Evolutionary conservation across 805 yeast species (phyloP).

Genomic region (Saturnispora hagleri): DNA sequence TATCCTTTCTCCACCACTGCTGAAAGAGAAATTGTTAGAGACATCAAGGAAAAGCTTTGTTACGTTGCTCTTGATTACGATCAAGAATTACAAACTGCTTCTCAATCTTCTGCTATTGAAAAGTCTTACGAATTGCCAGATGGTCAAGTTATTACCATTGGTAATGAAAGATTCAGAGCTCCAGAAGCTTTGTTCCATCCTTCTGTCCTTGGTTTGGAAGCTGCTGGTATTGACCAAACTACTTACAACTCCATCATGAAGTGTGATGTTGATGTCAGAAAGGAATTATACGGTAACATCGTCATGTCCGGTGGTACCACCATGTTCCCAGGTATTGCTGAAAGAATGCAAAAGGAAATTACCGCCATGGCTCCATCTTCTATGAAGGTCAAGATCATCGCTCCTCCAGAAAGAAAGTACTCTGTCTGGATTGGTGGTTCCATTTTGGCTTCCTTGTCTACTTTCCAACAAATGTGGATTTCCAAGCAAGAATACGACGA

Average conservation of each 20-base stretch:
- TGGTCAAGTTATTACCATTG: slow-evolving; percentile 98
- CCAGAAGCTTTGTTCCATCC: slow-evolving; percentile 99
- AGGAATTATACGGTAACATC: slow-evolving; percentile 97
- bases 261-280: slow-evolving; percentile 99
- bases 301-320: slow-evolving; percentile 99
- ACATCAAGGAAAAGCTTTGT: slow-evolving; percentile 97
- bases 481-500: slow-evolving; percentile 99
- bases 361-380: slow-evolving; percentile 99
- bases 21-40: slow-evolving; percentile 93
- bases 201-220: slow-evolving; percentile 78
- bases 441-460: slow-evolving; percentile 93
- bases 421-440: slow-evolving; percentile 99
- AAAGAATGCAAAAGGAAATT: slow-evolving; percentile 99
- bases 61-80: slow-evolving; percentile 98
- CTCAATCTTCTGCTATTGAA: slow-evolving; percentile 96
- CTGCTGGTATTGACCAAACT: slow-evolving; percentile 99
- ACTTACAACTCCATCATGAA: slow-evolving; percentile 91
- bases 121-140: slow-evolving; percentile 99
- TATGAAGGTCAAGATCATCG: slow-evolving; percentile 98
- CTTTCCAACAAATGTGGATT: slow-evolving; percentile 99
- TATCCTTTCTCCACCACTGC: slow-evolving; percentile 98
- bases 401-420: slow-evolving; percentile 99
- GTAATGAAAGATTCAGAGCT: slow-evolving; percentile 99
- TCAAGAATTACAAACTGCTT: slow-evolving; percentile 98
- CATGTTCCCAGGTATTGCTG: slow-evolving; percentile 99